Percentiles rank a stretch among this genome's conserved stretches.
Evolutionary conservation across 2,329 filamentous ascomycete species (phyloP).

Genomic region (Zymoseptoria tritici): DNA sequence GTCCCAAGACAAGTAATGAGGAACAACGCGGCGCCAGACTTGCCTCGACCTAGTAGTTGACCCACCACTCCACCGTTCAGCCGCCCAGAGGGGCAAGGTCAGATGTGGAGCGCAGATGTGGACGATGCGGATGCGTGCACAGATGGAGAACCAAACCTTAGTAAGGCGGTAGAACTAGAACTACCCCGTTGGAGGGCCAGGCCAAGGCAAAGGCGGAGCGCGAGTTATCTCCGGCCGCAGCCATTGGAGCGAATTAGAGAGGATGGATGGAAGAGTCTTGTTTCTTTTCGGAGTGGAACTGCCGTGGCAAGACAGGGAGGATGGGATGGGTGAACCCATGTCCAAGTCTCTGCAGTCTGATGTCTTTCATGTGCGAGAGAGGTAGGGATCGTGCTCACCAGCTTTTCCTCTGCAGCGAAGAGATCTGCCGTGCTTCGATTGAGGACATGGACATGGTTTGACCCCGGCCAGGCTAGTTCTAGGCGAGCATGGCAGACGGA

Average conservation of each 20-base stretch:
- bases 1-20: conserved; percentile 2
- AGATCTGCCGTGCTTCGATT: neutral
- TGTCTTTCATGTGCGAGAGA: neutral
- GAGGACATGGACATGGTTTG: neutral
- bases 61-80: conserved; percentile 6
- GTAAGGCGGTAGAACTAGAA: neutral
- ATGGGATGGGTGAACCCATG: neutral
- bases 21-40: conserved; percentile 9
- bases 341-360: neutral
- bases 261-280: too few species aligned
- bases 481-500: too few species aligned
- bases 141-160: conserved; percentile 10
- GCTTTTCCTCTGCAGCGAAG: neutral
- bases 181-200: neutral
- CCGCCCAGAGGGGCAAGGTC: conserved; percentile 13
- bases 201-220: conserved; percentile 1
- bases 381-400: neutral
- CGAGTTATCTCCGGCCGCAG: conserved; percentile 16
- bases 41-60: neutral
- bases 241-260: conserved; percentile 1
- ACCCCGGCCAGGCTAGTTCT: too few species aligned
- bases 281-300: neutral
- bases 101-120: conserved; percentile 2
- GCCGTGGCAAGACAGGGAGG: neutral
- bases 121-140: neutral